Evolutionary conservation across 148 eudicot species (phyloP), one percentile per base, ranked within the genome.

Genomic region (Vaccinium macrocarpon): DNA sequence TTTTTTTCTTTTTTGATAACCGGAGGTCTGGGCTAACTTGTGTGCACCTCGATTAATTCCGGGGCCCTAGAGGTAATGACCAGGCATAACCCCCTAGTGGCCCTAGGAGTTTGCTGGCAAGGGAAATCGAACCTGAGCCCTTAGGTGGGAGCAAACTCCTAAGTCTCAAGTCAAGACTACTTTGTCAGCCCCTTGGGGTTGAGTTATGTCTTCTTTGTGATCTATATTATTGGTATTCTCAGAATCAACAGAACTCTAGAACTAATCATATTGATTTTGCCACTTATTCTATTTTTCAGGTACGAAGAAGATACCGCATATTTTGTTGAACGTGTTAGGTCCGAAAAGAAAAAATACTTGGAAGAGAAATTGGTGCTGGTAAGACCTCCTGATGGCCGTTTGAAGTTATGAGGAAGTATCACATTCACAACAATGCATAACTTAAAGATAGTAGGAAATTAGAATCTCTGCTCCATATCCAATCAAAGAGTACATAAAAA

Each of bases 311-410:
- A 93, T 88, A 97, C 92, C 81, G 86, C 89, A 82, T 95, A 86
- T 84, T 97, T 97, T 84, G 99, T 93, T 71, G 98, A 93, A 88
- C 91, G 97, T 81, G 98, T 93, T 55, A 89, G 96, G 86, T 85
- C 89, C 70, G 86, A 90, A 80, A 97, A 95, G 88, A 87, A 95
- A 82, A 97, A 95, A 87, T 92, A 89, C 81, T 85, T 97, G 89
- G 95, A 95, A 92, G 98, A 93, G 53, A 97, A 89, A 87, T 86
- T 97, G 89, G 84, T 95, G 86, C 97, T 90, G 84, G 99, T 95
- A 91, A 75, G 52, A 42, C 50, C 55, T 81, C 83, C 18, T 50
- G 15, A 29, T 11, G 79, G 78, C 1, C 50, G 9, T 81, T 57
- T 50, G 18, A 14, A 73, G 0, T 15, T 82, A 23, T 53, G 49